Evolutionary conservation across 1,284 basidiomycete genomes (phyloP), one percentile per base, ranked within the genome.

Genomic region (Rhodotorula sp.): DNA sequence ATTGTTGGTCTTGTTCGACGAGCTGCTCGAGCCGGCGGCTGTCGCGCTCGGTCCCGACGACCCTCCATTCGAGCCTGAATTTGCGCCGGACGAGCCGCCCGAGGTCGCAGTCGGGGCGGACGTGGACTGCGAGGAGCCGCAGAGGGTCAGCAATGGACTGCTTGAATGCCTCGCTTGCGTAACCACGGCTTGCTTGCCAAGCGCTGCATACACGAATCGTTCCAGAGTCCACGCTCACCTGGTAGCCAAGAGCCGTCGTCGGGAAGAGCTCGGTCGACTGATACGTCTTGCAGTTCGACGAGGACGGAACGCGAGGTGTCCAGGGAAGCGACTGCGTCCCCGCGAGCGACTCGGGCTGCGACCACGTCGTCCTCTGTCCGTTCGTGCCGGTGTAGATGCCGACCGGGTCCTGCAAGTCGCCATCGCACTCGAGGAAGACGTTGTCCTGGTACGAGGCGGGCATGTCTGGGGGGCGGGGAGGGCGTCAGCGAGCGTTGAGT

Each of bases 201-300:
- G 37, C 37, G 37, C n/a, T 40, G 37, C 37, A 40, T n/a, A n/a
- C 37, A 40, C 7, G 37, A 40, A 13, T 8, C 13, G 37, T 40
- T 40, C 13, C 8, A 13, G 13, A 40, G 13, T 40, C 5, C 13
- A 31, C 18, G 20, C 65, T 18, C 20, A 62, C 65, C 56, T 59
- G 67, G 71, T 65, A 67, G 44, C 73, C 64, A 52, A 70, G 46
- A 54, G 62, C 47, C 1, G 72, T 52, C 7, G 58, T 70, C 5
- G 80, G 82, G 80, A 81, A 90, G 37, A 90, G 81, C 26, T 81
- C 83, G 1, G 84, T 76, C 24, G 86, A 87, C 31, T 81, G 76
- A 79, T 83, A 87, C 2, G 85, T 83, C 31, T 83, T 81, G 78
- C 90, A 92, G 80, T 86, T 86, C 57, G 86, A 87, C 34, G 85